Evolutionary conservation across 345 rosid genomes (phyloP), one percentile per base, ranked within the genome.

Genomic region (Barbarea vulgaris): DNA sequence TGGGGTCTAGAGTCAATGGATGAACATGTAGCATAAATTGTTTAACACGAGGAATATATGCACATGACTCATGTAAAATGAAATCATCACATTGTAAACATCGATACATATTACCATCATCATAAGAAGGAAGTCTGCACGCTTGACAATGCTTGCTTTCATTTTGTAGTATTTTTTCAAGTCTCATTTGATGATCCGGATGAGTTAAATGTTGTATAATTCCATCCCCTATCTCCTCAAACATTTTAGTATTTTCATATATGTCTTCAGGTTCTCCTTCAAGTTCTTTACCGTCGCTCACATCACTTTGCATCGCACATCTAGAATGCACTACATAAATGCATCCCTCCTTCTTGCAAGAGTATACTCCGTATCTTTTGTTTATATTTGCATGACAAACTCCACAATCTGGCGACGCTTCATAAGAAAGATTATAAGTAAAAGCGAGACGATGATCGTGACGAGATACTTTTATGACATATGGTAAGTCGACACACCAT

Each of bases 1-100:
- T 7, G 37, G 1, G 37, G 15, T 37, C 1, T 51, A 62, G n/a
- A 62, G 4, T 3, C 11, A 72, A 14, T 52, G 62, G 62, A 52
- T 72, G 54, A 39, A 52, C 12, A 39, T 51, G 69, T 39, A 62
- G 11, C 69, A 51, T 62, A 28, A 8, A 61, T 14, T 37, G 62
- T 19, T 36, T 62, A 14, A 52, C 33, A 13, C 54, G 12, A 10
- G 69, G 54, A 37, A 51, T 1, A 62, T 62, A 52, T 37, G 76
- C 69, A 52, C 76, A 62, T 27, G 62, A 34, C 39, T 72, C 50
- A 60, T 61, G 60, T 7, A 72, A 48, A 34, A 36, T 36, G 51
- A 72, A 72, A 72, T 52, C 69, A 39, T 28, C 12, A 15, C 69
- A 72, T 14, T 52, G 42, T 54, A 39, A 18, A 28, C 76, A 72